Conservation (phyloP, 495 filamentous ascomycete genomes). For the Penicillium goetzii region DNA sequence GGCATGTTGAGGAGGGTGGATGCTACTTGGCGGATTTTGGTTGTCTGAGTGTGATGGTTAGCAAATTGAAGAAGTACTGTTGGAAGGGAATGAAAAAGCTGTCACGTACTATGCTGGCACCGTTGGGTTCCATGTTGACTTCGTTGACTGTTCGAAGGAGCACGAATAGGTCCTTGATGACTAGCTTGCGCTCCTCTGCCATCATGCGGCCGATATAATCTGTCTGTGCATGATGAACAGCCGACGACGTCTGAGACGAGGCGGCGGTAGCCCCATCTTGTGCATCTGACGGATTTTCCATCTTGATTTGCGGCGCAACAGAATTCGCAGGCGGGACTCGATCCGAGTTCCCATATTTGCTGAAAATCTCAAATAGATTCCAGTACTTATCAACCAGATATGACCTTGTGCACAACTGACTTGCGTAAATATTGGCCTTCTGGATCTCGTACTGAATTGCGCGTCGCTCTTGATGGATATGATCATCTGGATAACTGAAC, state of each 20-base stretch:
- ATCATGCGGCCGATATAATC: conserved; percentile 58
- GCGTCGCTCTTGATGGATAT: conserved; percentile 37
- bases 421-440: conserved; percentile 79
- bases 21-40: conserved; percentile 75
- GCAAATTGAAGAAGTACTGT: conserved; percentile 7
- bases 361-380: conserved; percentile 61
- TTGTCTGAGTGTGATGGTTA: conserved; percentile 45
- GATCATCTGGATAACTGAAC: conserved; percentile 32
- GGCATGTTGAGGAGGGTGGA: conserved; percentile 70
- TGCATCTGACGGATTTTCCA: conserved; percentile 18
- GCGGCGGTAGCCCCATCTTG: neutral
- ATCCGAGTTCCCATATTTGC: conserved; percentile 33
- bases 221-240: conserved; percentile 42
- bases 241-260: conserved; percentile 9
- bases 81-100: neutral
- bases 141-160: conserved; percentile 73
- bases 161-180: conserved; percentile 73
- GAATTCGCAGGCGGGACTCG: conserved; percentile 25
- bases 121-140: conserved; percentile 83
- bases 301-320: conserved; percentile 24
- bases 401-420: conserved; percentile 72
- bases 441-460: conserved; percentile 80
- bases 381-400: conserved; percentile 85
- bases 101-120: conserved; percentile 63
- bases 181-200: conserved; percentile 68